A percentile compares a stretch with the other conserved stretches of the same genome.
Conservation (phyloP, 2,329 filamentous ascomycete genomes). For the Gaeumannomyces tritici region DNA sequence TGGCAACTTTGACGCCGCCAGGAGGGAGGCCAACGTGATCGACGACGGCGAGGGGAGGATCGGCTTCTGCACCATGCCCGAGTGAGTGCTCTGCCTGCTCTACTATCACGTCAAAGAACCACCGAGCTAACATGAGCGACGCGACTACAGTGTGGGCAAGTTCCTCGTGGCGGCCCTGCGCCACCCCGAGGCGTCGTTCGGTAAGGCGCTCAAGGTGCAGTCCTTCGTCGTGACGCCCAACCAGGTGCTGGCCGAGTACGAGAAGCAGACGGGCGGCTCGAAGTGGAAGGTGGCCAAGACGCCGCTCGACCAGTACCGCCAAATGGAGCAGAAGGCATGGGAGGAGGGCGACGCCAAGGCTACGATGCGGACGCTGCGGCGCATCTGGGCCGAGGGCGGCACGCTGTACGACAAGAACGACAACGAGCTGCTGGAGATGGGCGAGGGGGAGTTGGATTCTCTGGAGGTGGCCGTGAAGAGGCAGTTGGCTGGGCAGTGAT, state of each 20-base stretch:
- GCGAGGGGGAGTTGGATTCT: slow-evolving; percentile 39
- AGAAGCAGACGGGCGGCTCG: slow-evolving; percentile 47
- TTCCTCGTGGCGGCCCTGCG: slow-evolving; percentile 53
- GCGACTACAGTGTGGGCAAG: slow-evolving; percentile 41
- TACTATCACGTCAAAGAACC: neutral
- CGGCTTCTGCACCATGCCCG: slow-evolving; percentile 61
- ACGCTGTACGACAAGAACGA: slow-evolving; percentile 62
- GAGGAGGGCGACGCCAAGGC: slow-evolving; percentile 38
- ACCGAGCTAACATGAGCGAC: neutral
- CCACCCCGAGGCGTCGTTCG: slow-evolving; percentile 41
- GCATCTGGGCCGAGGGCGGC: slow-evolving; percentile 66
- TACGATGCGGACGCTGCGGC: slow-evolving; percentile 47
- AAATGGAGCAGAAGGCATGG: slow-evolving; percentile 51
- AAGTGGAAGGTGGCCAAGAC: slow-evolving; percentile 46
- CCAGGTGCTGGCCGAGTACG: slow-evolving; percentile 55
- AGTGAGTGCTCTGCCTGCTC: slow-evolving; percentile 36
- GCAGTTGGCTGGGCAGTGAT: neutral
- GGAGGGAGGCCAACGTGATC: slow-evolving; percentile 49
- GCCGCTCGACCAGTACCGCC: slow-evolving; percentile 40
- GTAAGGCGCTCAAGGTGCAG: slow-evolving; percentile 55
- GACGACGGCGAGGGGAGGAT: slow-evolving; percentile 52
- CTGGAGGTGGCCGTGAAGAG: slow-evolving; percentile 25
- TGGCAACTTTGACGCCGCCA: slow-evolving; percentile 50
- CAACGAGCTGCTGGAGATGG: slow-evolving; percentile 47
- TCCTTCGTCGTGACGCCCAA: slow-evolving; percentile 60